A percentile compares a stretch with the other conserved stretches of the same genome.
These are phyloP conservation scores for Trichoderma sp. DNA, from an alignment of 2,329 filamentous ascomycete genomes.

Conservation along the genomic window DNA sequence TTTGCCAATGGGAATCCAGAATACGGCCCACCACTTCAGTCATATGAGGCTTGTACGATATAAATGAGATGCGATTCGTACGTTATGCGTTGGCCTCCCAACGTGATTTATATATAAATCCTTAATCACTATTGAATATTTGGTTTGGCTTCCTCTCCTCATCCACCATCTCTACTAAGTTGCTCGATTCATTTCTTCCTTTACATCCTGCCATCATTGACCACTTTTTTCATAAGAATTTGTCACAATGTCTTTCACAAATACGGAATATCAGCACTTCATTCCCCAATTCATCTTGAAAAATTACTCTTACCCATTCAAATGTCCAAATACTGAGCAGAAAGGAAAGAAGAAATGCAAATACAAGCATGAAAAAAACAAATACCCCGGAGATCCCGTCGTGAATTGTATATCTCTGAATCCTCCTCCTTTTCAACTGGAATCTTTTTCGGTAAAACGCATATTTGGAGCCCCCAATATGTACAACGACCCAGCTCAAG, in stretches of 20 bases:
- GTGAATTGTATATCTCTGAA: neutral
- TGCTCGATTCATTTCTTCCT: neutral
- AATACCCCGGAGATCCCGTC: neutral
- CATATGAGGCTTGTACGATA: neutral
- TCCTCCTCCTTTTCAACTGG: neutral
- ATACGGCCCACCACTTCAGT: neutral
- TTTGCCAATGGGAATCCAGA: neutral
- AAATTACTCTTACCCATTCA: neutral
- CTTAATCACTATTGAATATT: too few species aligned
- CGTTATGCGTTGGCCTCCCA: neutral
- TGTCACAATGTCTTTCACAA: neutral
- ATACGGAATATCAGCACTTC: neutral
- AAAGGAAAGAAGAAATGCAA: neutral
- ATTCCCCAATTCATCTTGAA: conserved; percentile 1
- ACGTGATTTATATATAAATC: neutral
- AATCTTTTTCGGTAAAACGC: neutral
- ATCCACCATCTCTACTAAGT: neutral
- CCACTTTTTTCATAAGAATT: too few species aligned
- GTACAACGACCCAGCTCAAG: neutral
- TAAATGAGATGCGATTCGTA: neutral
- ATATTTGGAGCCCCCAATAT: neutral
- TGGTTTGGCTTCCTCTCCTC: too few species aligned
- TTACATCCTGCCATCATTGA: too few species aligned
- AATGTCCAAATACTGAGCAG: neutral
- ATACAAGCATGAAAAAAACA: neutral